These are phyloP conservation scores for Trypanosoma melophagium DNA, from an alignment of 208 protist genomes.

Conservation along the genomic window DNA sequence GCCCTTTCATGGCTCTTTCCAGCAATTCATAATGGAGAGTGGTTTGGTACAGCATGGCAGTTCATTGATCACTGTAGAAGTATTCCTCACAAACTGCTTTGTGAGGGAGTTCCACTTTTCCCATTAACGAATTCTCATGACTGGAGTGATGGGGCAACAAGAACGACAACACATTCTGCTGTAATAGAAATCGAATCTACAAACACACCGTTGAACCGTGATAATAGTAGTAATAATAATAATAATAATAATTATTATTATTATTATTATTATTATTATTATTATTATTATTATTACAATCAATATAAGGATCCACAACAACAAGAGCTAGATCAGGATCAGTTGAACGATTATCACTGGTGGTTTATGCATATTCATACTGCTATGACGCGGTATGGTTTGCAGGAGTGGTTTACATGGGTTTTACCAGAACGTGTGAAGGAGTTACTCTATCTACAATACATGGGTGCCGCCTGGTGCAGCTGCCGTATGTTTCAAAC, in stretches of 20 bases:
- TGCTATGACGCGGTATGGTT: slow-evolving; percentile 7
- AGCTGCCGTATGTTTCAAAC: slow-evolving; percentile 22
- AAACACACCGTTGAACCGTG: background rate
- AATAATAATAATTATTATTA: background rate
- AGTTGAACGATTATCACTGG: slow-evolving; percentile 15
- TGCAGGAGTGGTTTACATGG: slow-evolving; percentile 14
- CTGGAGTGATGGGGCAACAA: background rate
- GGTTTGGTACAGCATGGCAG: slow-evolving; percentile 41
- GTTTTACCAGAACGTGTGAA: background rate
- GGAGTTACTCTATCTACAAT: background rate
- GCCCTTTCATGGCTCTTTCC: slow-evolving; percentile 68
- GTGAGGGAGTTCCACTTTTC: slow-evolving; percentile 52
- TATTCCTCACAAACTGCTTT: slow-evolving; percentile 57
- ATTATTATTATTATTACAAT: too few species aligned
- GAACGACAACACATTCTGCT: background rate
- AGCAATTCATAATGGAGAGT: slow-evolving; percentile 49
- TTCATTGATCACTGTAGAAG: slow-evolving; percentile 59
- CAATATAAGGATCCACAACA: background rate
- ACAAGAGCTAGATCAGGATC: background rate
- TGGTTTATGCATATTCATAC: slow-evolving; percentile 32
- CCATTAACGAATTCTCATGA: slow-evolving; percentile 20
- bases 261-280: too few species aligned
- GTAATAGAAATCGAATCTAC: background rate
- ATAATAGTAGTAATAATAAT: background rate
- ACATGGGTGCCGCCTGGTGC: slow-evolving; percentile 9